Base-by-base conservation (phyloP, 2,329 filamentous ascomycete species). In the Exutisphaerella laricina region DNA sequence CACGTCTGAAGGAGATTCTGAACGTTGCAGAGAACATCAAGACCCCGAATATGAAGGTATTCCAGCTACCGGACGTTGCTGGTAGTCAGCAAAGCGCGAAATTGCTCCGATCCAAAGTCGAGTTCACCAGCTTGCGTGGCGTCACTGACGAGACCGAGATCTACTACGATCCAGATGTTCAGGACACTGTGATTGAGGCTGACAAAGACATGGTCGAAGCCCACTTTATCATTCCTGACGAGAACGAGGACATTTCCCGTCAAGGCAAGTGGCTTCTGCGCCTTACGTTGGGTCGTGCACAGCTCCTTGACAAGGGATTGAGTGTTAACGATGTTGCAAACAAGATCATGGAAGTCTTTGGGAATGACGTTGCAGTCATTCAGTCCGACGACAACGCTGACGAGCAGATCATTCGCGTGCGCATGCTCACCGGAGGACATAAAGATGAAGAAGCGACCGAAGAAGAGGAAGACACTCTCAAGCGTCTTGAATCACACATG, bases 301-400 rank as follows among this genome's bases (percentile, higher is more conserved):
- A 94, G 73, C 77, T 98, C 69, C 79, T 98, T 28, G 92, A 98
- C 67, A 98, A 94, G 76, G 86, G 84, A 49, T 77, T 98, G 50
- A 84, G 80, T 23, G 89, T 98, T 45, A 84, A 92, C 48, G 88
- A 98, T 58, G 90, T 98, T 48, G 90, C 90, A 22, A 72, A 77
- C 48, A 85, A 82, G 60, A 92, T 98, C 69, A 95, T 94, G 71
- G 80, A 89, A 53, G 83, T 88, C 40, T 98, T 94, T 62, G 77
- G 80, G 14, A 80, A 77, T 49, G 88, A 95, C 65, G 72, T 97
- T 56, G 88, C 88, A 10, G 82, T 98, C 54, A 89, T 98, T 48
- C 95, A 94, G 74, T 95, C 88, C 67, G 92, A 98, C 66, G 92
- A 96, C 73, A 98, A 98, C 65, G 89, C 90, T 7, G 89, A 96